Conservation (phyloP, 106 monocot genomes). For the Dactylorhiza incarnata region DNA sequence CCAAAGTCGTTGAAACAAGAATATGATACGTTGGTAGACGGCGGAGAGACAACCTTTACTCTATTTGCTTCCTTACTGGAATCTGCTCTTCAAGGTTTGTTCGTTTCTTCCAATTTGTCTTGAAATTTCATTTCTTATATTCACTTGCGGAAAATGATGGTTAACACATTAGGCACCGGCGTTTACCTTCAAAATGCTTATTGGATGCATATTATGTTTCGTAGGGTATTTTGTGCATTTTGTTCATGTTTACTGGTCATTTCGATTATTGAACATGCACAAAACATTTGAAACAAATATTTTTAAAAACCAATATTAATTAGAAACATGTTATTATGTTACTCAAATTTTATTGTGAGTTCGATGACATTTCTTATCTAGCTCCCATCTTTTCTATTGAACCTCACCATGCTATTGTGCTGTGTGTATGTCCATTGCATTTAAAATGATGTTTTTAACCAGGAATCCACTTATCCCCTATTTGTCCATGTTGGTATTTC, state of each 20-base stretch:
- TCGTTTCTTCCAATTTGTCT: not conserved
- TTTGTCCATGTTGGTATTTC: too few species aligned
- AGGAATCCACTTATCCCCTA: too few species aligned
- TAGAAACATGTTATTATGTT: not conserved
- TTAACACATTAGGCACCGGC: not conserved
- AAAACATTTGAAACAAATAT: not conserved
- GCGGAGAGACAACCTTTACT: conserved; percentile 57
- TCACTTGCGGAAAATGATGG: not conserved
- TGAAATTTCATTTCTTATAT: not conserved
- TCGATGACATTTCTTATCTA: not conserved
- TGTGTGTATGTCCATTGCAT: too few species aligned
- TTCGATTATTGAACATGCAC: not conserved
- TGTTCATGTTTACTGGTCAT: not conserved
- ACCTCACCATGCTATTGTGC: not conserved
- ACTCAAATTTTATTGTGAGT: not conserved
- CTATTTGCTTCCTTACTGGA: conserved; percentile 90
- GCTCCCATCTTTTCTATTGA: not conserved
- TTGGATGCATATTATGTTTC: not conserved
- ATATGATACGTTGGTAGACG: conserved; percentile 49
- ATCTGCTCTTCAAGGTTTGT: conserved; percentile 88
- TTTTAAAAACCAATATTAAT: not conserved
- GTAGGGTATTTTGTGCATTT: not conserved
- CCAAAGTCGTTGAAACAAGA: conserved; percentile 50
- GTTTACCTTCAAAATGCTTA: not conserved
- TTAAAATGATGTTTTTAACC: too few species aligned